Evolutionary conservation across 306 rosid species (phyloP).

Genomic region (Erythrophleum fordii): DNA sequence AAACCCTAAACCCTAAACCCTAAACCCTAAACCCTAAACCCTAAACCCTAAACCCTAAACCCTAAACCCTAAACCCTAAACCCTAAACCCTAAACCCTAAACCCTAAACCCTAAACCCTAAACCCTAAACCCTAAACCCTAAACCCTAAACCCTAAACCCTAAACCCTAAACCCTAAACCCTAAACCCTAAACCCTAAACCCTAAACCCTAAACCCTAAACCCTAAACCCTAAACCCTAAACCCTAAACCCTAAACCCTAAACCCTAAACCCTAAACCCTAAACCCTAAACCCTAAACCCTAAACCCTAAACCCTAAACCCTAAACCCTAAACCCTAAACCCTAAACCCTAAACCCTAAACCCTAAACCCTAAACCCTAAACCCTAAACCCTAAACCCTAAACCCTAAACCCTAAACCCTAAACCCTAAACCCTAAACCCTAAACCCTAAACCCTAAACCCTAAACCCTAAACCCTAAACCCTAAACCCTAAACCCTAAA

Average conservation of each 20-base stretch:
- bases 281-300: background rate
- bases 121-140: constrained; percentile 7
- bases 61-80: constrained; percentile 6
- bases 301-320: background rate
- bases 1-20: background rate
- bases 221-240: background rate
- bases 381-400: constrained; percentile 32
- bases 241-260: background rate
- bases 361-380: constrained; percentile 29
- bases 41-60: background rate
- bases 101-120: constrained; percentile 6
- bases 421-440: background rate
- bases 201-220: constrained; percentile 6
- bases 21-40: background rate
- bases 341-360: background rate
- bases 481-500: constrained; percentile 40
- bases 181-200: constrained; percentile 6
- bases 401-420: constrained; percentile 33
- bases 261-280: background rate
- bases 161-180: constrained; percentile 6
- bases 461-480: constrained; percentile 42
- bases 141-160: constrained; percentile 7
- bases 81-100: constrained; percentile 7
- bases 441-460: constrained; percentile 35
- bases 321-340: background rate